Percentiles rank a stretch among this genome's conserved stretches.
Conservation (phyloP, 1,139 yeast species). For the Candida anutae region DNA sequence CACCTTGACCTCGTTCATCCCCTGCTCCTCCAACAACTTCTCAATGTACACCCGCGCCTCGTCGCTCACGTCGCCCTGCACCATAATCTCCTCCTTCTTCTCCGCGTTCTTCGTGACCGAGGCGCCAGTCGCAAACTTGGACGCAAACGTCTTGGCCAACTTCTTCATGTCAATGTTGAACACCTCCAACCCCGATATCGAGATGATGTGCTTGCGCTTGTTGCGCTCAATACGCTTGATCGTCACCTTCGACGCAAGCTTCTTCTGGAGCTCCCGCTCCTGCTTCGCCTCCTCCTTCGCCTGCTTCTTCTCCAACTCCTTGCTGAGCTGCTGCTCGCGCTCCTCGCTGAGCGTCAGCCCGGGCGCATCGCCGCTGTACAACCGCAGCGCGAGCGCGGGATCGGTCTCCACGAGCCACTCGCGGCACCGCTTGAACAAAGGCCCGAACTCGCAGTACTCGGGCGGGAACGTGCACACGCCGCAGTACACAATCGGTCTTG, state of each 20-base stretch:
- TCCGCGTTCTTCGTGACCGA: constrained; percentile 89
- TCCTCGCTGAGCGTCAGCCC: constrained; percentile 56
- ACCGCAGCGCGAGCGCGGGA: constrained; percentile 44
- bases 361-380: constrained; percentile 55
- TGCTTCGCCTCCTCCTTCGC: constrained; percentile 84
- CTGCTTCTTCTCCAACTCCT: constrained; percentile 79
- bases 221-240: constrained; percentile 89
- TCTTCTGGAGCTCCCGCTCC: constrained; percentile 76
- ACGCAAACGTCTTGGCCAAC: constrained; percentile 84
- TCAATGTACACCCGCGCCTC: constrained; percentile 77
- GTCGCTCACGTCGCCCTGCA: constrained; percentile 94
- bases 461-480: constrained; percentile 84
- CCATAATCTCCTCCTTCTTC: constrained; percentile 83
- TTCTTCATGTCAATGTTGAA: constrained; percentile 87
- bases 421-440: constrained; percentile 72
- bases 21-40: constrained; percentile 70
- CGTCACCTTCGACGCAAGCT: constrained; percentile 68
- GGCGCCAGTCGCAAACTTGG: constrained; percentile 95
- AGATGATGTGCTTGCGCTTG: constrained; percentile 79
- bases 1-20: constrained; percentile 75
- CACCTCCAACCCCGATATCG: constrained; percentile 82
- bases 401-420: constrained; percentile 67
- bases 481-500: constrained; percentile 54
- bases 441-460: constrained; percentile 92
- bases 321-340: constrained; percentile 73